Percentiles rank a stretch among this genome's conserved stretches.
phyloP scores from a whole-genome alignment of 2,329 filamentous ascomycete genomes.

The Lithohypha guttulata region DNA sequence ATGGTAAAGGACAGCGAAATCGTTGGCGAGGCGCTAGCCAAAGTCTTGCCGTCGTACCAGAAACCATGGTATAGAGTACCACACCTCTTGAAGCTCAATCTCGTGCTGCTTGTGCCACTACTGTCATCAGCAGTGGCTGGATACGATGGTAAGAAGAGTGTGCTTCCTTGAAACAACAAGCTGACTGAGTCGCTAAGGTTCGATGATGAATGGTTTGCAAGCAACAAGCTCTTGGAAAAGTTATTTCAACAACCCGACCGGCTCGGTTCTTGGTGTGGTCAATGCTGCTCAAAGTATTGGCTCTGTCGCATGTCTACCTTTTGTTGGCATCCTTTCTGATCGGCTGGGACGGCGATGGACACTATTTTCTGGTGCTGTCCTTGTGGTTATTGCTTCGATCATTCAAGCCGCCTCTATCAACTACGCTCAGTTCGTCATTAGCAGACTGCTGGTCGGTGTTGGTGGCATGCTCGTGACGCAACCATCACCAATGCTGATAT shows the following conservation, averaged over 20 bases:
- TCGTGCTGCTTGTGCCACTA: slow-evolving; percentile 35
- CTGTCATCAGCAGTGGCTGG: slow-evolving; percentile 35
- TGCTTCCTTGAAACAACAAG: background rate
- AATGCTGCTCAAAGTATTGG: slow-evolving; percentile 13
- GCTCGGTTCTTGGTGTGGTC: slow-evolving; percentile 9
- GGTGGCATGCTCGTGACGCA: slow-evolving; percentile 24
- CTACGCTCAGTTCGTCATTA: slow-evolving; percentile 24
- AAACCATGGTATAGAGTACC: slow-evolving; percentile 34
- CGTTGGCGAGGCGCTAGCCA: slow-evolving; percentile 22
- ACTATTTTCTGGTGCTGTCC: slow-evolving; percentile 9
- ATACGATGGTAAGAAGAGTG: slow-evolving; percentile 31
- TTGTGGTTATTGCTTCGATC: slow-evolving; percentile 9
- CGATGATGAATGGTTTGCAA: slow-evolving; percentile 39
- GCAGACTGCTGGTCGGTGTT: slow-evolving; percentile 25
- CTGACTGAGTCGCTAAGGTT: slow-evolving; percentile 19
- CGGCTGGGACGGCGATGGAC: slow-evolving; percentile 11
- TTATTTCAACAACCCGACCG: slow-evolving; percentile 22
- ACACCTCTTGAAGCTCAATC: slow-evolving; percentile 36
- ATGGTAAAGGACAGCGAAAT: slow-evolving; percentile 22
- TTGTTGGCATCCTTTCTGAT: slow-evolving; percentile 10
- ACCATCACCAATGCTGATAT: slow-evolving; percentile 21
- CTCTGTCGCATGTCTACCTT: slow-evolving; percentile 7
- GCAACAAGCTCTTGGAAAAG: slow-evolving; percentile 32
- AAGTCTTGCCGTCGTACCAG: slow-evolving; percentile 32
- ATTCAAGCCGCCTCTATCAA: slow-evolving; percentile 24